Percentiles rank a stretch among this genome's conserved stretches.
These are phyloP conservation scores for Penicillium malachiteum DNA, from an alignment of 495 filamentous ascomycete genomes.

Conservation along the genomic window DNA sequence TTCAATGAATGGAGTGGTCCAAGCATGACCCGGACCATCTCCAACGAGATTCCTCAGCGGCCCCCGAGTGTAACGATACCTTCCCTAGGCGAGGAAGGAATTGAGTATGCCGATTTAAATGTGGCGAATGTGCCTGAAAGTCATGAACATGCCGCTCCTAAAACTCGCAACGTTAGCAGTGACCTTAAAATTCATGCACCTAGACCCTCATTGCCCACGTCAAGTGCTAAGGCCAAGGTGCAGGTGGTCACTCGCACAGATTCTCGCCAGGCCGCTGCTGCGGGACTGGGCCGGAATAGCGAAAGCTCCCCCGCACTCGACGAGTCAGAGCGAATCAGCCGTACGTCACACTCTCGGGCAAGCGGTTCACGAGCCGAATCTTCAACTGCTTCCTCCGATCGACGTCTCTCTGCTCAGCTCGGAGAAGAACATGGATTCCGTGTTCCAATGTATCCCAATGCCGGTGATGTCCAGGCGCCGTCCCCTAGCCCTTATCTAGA, in stretches of 20 bases:
- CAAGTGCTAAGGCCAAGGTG: slow-evolving; percentile 76
- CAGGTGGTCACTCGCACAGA: slow-evolving; percentile 85
- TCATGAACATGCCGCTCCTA: slow-evolving; percentile 50
- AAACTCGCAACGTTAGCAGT: slow-evolving; percentile 74
- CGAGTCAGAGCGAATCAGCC: slow-evolving; percentile 60
- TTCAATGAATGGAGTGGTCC: slow-evolving; percentile 65
- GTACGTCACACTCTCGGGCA: slow-evolving; percentile 42
- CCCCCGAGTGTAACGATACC: slow-evolving; percentile 79
- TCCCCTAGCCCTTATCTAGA: slow-evolving; percentile 69
- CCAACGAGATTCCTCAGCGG: slow-evolving; percentile 55
- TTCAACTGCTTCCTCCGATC: slow-evolving; percentile 51
- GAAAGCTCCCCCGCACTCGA: slow-evolving; percentile 51
- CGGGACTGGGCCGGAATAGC: slow-evolving; percentile 65
- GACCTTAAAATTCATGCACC: slow-evolving; percentile 87
- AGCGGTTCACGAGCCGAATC: slow-evolving; percentile 54
- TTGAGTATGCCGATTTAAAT: slow-evolving; percentile 72
- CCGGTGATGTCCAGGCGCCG: slow-evolving; percentile 95
- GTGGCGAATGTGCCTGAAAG: slow-evolving; percentile 36
- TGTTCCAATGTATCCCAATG: slow-evolving; percentile 92
- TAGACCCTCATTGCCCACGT: slow-evolving; percentile 77
- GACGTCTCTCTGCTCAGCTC: slow-evolving; percentile 46
- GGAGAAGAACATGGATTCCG: slow-evolving; percentile 84
- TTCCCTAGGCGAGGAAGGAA: slow-evolving; percentile 83
- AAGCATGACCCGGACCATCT: slow-evolving; percentile 44
- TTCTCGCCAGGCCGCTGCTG: slow-evolving; percentile 76